Evolutionary conservation across 139 green algal genomes (phyloP).

Genomic region (Mesotaenium endlicherianum): DNA sequence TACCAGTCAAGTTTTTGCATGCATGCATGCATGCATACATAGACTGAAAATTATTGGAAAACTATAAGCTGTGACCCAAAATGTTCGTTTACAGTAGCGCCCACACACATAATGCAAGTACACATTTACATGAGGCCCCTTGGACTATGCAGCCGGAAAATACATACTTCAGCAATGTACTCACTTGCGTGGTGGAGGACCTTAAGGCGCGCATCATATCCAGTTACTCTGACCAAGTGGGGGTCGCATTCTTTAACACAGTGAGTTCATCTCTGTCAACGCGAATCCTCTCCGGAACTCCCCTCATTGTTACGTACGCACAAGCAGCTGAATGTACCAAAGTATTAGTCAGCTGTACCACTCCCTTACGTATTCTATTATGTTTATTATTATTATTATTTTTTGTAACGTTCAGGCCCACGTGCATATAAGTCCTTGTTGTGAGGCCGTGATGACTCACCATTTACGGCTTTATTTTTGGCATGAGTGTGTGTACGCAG

Average conservation of each 20-base stretch:
- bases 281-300: neutral
- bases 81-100: neutral
- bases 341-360: too few species aligned
- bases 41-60: neutral
- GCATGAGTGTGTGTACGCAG: too few species aligned
- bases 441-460: too few species aligned
- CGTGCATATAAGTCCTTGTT: too few species aligned
- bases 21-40: neutral
- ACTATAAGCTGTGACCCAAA: neutral
- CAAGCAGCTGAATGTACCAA: too few species aligned
- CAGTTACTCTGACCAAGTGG: constrained; percentile 17
- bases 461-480: too few species aligned
- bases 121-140: neutral
- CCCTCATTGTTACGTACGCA: neutral
- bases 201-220: constrained; percentile 33
- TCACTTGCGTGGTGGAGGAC: constrained; percentile 17
- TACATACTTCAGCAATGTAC: constrained; percentile 31
- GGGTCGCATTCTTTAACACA: constrained; percentile 40
- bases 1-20: neutral
- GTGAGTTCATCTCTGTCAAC: too few species aligned
- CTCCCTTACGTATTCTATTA: too few species aligned
- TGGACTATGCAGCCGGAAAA: too few species aligned
- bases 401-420: too few species aligned
- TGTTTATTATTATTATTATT: too few species aligned
- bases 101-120: neutral